A percentile compares a stretch with the other conserved stretches of the same genome.
Evolutionary conservation across 2,329 filamentous ascomycete genomes (phyloP).

Genomic region (Ceratocystis smalleyi): DNA sequence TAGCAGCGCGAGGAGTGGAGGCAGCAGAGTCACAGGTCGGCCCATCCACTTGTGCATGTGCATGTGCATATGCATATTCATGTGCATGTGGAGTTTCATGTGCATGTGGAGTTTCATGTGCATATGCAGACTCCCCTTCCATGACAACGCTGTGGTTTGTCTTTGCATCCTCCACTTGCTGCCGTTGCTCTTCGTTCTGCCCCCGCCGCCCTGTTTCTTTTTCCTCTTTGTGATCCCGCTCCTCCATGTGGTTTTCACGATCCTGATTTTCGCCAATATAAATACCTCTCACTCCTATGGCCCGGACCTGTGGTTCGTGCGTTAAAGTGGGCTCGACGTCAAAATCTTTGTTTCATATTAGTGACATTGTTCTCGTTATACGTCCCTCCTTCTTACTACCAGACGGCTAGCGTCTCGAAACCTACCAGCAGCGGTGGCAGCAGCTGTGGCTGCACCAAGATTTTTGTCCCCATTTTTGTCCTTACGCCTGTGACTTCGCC

Average conservation of each 20-base stretch:
- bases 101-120: neutral
- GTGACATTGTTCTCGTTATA: constrained; percentile 6
- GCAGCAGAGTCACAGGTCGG: neutral
- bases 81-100: neutral
- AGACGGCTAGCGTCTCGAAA: neutral
- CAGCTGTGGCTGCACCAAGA: neutral
- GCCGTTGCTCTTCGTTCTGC: neutral
- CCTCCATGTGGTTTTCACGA: neutral
- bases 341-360: constrained; percentile 11
- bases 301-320: constrained; percentile 1
- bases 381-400: constrained; percentile 4
- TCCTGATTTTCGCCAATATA: neutral
- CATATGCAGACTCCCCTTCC: neutral
- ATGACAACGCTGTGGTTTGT: neutral
- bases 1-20: neutral
- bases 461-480: neutral
- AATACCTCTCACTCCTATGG: constrained; percentile 2
- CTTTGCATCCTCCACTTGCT: neutral
- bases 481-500: neutral
- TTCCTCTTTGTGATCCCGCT: neutral
- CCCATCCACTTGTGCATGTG: constrained; percentile 1
- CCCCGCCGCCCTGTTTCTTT: neutral
- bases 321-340: constrained; percentile 4
- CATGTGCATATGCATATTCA: neutral
- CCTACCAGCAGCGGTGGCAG: constrained; percentile 8